Evolutionary conservation across 2,329 filamentous ascomycete species (phyloP), one percentile per base, ranked within the genome.

Genomic region (Sclerotinia spermophila): DNA sequence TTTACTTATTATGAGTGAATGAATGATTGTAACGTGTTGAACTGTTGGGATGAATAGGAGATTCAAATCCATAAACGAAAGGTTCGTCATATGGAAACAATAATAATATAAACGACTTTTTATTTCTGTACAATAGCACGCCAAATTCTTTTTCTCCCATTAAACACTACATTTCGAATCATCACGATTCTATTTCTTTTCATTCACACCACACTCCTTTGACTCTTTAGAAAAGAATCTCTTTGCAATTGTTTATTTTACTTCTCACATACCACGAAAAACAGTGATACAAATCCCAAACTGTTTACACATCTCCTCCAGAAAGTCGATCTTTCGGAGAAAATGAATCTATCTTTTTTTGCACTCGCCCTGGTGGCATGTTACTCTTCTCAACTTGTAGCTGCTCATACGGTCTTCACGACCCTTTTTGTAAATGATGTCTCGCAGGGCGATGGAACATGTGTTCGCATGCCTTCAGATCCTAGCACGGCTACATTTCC

Each of bases 361-460:
- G n/a, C 68, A 33, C 61, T 69, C 19, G 67, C 56, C 44, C 71
- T 78, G n/a, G 74, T 58, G 53, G 73, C 73, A 33, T 35, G 74
- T 40, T 53, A 27, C 24, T 44, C 19, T 64, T 30, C 62, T 48
- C 71, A 73, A 61, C 55, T 64, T 35, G 79, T 81, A 68, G 81
- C 81, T 62, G 87, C 86, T 56, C 89, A 92, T 77, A 90, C 89
- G 8, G 79, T 87, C 64, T 87, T 92, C 78, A 89, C 88, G 1
- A 90, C 86, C 5, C 81, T 92, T 64, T 89, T 85, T 74, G 80
- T 92, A 74, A 83, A 91, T 75, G 86, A 86, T 71, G 80, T 84
- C 62, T 84, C 86, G 75, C 88, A 93, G 80, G 91, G 91, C 72
- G 88, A 92, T 77, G 91, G 87, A 42, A 90, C 88, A 38, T 93